A percentile compares a stretch with the other conserved stretches of the same genome.
Evolutionary conservation across 2,329 filamentous ascomycete species (phyloP).

Genomic region (Neonectria faginata): DNA sequence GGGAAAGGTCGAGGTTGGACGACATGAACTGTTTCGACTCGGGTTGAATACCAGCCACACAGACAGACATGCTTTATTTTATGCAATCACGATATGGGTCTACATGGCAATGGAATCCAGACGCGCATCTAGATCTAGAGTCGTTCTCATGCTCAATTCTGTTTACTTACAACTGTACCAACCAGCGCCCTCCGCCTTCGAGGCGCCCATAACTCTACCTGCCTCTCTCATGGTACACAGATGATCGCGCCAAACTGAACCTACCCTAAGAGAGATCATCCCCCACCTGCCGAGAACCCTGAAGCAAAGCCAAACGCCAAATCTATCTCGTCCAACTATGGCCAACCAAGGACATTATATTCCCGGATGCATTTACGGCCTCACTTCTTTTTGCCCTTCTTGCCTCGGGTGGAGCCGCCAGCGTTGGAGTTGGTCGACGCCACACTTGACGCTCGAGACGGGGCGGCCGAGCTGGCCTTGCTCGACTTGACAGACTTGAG

Average conservation of each 20-base stretch:
- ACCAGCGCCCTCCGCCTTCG: slow-evolving; percentile 26
- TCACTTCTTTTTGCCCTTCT: slow-evolving; percentile 53
- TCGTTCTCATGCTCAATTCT: slow-evolving; percentile 39
- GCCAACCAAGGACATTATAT: slow-evolving; percentile 27
- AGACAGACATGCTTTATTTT: slow-evolving; percentile 35
- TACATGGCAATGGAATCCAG: slow-evolving; percentile 31
- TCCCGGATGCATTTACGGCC: slow-evolving; percentile 14
- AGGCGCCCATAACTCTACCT: slow-evolving; percentile 26
- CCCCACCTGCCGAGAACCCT: slow-evolving; percentile 30
- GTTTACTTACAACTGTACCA: slow-evolving; percentile 27
- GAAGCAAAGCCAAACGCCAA: slow-evolving; percentile 44
- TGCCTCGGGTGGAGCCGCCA: slow-evolving; percentile 64
- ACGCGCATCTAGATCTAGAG: slow-evolving; percentile 33
- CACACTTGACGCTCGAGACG: slow-evolving; percentile 90
- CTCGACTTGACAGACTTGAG: slow-evolving; percentile 87
- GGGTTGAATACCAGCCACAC: slow-evolving; percentile 29
- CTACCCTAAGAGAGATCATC: slow-evolving; percentile 32
- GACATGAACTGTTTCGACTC: slow-evolving; percentile 36
- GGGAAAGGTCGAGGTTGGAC: slow-evolving; percentile 45
- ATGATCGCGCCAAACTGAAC: slow-evolving; percentile 30
- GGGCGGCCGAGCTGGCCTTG: slow-evolving; percentile 80
- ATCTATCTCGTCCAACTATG: slow-evolving; percentile 33
- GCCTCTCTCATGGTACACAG: slow-evolving; percentile 27
- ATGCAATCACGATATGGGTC: slow-evolving; percentile 39
- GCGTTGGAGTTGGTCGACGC: slow-evolving; percentile 74